Conservation (phyloP, 2,329 filamentous ascomycete species). For the Rugonectria rugulosa region DNA sequence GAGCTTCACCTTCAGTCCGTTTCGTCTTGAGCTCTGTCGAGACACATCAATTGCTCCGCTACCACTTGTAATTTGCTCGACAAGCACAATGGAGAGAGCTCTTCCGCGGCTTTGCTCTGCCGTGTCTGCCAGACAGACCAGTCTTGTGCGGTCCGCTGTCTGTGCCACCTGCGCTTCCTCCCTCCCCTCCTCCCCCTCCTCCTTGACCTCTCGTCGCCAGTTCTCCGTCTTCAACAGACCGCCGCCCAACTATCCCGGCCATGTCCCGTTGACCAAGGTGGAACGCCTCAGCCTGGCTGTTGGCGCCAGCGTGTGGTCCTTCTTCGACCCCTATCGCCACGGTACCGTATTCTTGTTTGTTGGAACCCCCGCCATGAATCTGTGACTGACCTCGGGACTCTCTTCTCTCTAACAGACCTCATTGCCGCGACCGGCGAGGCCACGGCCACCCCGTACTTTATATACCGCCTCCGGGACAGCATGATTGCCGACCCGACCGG, state of each 20-base stretch:
- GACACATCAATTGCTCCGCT: conserved; percentile 5
- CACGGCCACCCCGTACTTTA: conserved; percentile 94
- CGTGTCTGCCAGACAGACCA: conserved; percentile 19
- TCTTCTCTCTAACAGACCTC: conserved; percentile 67
- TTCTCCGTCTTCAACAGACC: conserved; percentile 90
- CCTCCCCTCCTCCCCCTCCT: conserved; percentile 25
- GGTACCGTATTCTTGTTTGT: conserved; percentile 54
- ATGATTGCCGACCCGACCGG: conserved; percentile 89
- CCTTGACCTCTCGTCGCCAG: conserved; percentile 28
- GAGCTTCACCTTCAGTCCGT: conserved; percentile 7
- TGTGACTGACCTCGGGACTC: neutral
- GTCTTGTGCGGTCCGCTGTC: conserved; percentile 26
- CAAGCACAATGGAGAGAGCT: conserved; percentile 35
- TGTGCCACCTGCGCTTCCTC: conserved; percentile 32
- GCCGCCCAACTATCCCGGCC: conserved; percentile 86
- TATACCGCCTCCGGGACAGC: conserved; percentile 86
- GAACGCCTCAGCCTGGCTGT: conserved; percentile 78
- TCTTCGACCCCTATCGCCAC: conserved; percentile 80
- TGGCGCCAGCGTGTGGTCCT: conserved; percentile 68
- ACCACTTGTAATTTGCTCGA: conserved; percentile 1
- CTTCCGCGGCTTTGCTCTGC: conserved; percentile 33
- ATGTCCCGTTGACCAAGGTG: conserved; percentile 83
- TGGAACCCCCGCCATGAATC: neutral
- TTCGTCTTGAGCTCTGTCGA: neutral
- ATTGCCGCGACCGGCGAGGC: conserved; percentile 95